Conservation (phyloP, 805 yeast genomes). For the Hemisphaericaspora nanyangensis region DNA sequence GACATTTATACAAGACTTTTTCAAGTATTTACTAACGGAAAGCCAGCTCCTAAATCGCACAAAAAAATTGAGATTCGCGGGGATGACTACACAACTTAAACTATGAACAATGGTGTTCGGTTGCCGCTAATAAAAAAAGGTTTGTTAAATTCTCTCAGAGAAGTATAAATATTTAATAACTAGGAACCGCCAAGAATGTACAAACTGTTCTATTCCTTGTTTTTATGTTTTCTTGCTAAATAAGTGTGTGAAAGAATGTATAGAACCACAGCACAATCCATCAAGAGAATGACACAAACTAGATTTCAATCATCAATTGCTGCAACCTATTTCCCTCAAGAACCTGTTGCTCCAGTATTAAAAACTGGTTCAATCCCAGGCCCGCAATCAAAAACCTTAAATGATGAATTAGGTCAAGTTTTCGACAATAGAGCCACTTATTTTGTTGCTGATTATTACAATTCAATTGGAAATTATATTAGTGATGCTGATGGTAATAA, state of each 20-base stretch:
- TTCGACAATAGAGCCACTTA: conserved; percentile 41
- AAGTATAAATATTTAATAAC: too few relatives aligned
- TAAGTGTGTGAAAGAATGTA: background rate
- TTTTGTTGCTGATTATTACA: conserved; percentile 37
- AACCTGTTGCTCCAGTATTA: conserved; percentile 30
- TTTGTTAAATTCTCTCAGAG: too few relatives aligned
- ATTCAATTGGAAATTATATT: conserved; percentile 38
- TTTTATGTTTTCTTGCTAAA: too few relatives aligned
- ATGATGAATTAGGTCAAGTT: conserved; percentile 32
- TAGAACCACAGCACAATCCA: background rate
- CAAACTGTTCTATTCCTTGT: too few relatives aligned
- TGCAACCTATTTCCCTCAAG: conserved; percentile 30
- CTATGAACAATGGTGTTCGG: conserved; percentile 1
- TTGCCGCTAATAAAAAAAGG: background rate
- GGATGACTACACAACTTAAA: background rate
- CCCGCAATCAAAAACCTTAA: conserved; percentile 27
- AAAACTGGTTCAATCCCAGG: conserved; percentile 34
- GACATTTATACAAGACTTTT: too few relatives aligned
- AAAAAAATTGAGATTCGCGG: background rate
- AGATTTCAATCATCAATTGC: conserved; percentile 7
- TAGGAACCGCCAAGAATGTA: too few relatives aligned
- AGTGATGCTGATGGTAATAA: conserved; percentile 41
- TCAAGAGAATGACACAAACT: conserved; percentile 1
- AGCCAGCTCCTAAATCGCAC: conserved; percentile 1
- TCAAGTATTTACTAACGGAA: too few relatives aligned